Evolutionary conservation across 2,329 filamentous ascomycete species (phyloP), one percentile per base, ranked within the genome.

Genomic region (Aciculosporium take): DNA sequence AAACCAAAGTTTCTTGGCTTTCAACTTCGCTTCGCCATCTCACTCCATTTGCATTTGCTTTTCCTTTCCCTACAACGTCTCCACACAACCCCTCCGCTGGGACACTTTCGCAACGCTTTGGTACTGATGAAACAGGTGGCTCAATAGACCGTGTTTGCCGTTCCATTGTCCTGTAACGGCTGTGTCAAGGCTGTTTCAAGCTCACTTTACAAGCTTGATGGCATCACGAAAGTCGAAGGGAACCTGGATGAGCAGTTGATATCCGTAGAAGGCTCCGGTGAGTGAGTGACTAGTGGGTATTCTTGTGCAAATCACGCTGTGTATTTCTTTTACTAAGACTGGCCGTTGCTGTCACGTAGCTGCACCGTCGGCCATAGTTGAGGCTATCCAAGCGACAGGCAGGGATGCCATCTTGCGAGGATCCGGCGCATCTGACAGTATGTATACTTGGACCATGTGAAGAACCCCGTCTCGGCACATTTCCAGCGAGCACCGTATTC

Each of bases 321-420:
- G 10, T 25, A 17, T 13, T 24, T 24, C 8, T 27, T n/a, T 27
- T 24, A 15, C 42, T 44, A n/a, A 44, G 17, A n/a, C 23, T 27
- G 13, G 13, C 7, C 28, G 18, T n/a, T 41, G 13, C 33, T 20
- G 27, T 29, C 30, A n/a, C 30, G 32, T 53, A 74, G 84, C 85
- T 50, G 78, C 91, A 17, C 91, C 91, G 13, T 95, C 88, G 40
- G 75, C 81, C 35, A 94, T 96, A 49, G 87, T 95, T 24, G 70
- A 79, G 47, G 83, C 89, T 7, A 94, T 96, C 48, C 84, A 95
- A 65, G 71, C 73, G 34, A 95, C 88, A 8, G 91, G 91, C 40
- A 78, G 87, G 55, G 89, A 96, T 73, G 89, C 89, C 35, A 95
- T 98, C 55, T 66, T 98, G 44, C 81, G 91, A 51, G 91, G 91